These are phyloP conservation scores for Phlyctochytrium planicorne DNA, from an alignment of 192 early-diverging fungal species.

Conservation along the genomic window DNA sequence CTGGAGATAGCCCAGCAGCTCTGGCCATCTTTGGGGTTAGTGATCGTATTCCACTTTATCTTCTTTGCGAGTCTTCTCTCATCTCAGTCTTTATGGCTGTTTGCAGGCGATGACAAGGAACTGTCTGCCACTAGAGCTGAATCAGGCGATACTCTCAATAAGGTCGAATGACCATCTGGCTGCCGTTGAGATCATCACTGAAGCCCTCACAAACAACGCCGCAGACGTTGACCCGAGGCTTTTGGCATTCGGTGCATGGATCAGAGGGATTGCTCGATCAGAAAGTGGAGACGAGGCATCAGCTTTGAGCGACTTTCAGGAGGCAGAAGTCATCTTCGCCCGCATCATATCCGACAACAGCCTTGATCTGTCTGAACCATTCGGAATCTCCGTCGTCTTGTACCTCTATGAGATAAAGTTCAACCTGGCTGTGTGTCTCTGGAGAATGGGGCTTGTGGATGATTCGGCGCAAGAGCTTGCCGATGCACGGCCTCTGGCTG, in stretches of 20 bases:
- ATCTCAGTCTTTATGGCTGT: no score
- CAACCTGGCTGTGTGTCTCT: constrained; percentile 1
- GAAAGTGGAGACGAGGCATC: not conserved
- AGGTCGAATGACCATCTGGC: not conserved
- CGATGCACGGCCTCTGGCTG: not conserved
- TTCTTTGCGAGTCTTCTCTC: no score
- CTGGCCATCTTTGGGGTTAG: no score
- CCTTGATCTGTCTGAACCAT: not conserved
- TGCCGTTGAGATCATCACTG: not conserved
- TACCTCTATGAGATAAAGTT: not conserved
- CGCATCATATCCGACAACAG: not conserved
- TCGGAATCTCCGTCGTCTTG: not conserved
- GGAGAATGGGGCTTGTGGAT: constrained; percentile 2
- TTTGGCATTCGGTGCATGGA: not conserved
- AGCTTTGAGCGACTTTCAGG: constrained; percentile 1
- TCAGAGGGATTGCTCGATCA: not conserved
- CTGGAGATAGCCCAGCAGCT: no score
- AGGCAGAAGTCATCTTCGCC: not conserved
- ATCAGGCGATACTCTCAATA: not conserved
- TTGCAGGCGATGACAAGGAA: not conserved
- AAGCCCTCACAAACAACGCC: not conserved
- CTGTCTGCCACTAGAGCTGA: not conserved
- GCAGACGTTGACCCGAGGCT: not conserved
- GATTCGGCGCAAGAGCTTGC: constrained; percentile 7
- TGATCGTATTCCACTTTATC: no score